Evolutionary conservation across 306 rosid species (phyloP).

Genomic region (Mimosa bimucronata): DNA sequence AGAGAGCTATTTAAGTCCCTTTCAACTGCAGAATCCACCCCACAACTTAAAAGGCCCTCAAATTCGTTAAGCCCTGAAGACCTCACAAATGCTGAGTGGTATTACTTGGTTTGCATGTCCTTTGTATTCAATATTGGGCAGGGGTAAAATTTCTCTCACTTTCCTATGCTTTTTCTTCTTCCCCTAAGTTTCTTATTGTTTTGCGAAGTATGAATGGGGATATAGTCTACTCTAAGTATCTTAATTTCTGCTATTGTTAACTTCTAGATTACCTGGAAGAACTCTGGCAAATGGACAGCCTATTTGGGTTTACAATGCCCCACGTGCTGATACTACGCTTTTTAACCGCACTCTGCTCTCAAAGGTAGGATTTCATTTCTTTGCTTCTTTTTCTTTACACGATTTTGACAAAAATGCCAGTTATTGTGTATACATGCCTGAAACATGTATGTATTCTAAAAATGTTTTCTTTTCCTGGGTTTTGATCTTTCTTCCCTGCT

Average conservation of each 20-base stretch:
- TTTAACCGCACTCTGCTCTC: conserved; percentile 79
- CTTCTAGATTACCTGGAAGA: conserved; percentile 78
- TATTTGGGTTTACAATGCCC: conserved; percentile 74
- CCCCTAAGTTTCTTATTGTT: conserved; percentile 5
- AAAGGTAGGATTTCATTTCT: conserved; percentile 57
- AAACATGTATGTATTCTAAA: conserved; percentile 31
- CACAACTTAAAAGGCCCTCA: conserved; percentile 72
- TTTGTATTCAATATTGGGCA: conserved; percentile 77
- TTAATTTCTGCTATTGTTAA: conserved; percentile 23
- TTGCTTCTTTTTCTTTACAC: conserved; percentile 15
- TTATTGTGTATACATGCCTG: background rate
- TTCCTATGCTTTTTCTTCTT: background rate
- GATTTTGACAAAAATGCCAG: background rate
- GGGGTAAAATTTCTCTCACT: conserved; percentile 58
- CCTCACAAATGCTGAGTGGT: conserved; percentile 89
- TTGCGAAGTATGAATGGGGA: conserved; percentile 4
- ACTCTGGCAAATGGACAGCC: conserved; percentile 59
- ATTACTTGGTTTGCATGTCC: conserved; percentile 94
- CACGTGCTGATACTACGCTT: conserved; percentile 57
- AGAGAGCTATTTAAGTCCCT: conserved; percentile 72
- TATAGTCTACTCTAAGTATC: conserved; percentile 11
- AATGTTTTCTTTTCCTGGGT: conserved; percentile 43
- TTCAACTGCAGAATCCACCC: conserved; percentile 58
- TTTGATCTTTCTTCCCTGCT: conserved; percentile 26
- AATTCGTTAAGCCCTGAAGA: conserved; percentile 85